phyloP scores from a whole-genome alignment of 768 basidiomycete species.

The Serpula lacrymans region DNA sequence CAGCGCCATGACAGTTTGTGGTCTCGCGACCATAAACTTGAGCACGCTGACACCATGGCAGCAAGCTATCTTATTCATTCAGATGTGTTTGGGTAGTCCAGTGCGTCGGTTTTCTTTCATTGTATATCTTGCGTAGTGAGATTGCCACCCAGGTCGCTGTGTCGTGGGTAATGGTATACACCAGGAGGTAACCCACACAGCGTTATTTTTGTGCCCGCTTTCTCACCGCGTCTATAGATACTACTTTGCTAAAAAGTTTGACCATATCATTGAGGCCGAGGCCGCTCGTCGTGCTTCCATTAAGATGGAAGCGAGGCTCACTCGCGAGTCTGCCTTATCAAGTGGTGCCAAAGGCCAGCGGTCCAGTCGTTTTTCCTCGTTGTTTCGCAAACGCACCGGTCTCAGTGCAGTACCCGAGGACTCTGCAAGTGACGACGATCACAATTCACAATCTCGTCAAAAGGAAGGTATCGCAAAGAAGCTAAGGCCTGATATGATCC shows the following conservation, averaged over 20 bases:
- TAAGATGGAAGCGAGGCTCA: slow-evolving; percentile 15
- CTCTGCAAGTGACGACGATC: slow-evolving; percentile 12
- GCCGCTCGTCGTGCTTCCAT: slow-evolving; percentile 26
- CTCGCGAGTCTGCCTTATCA: slow-evolving; percentile 13
- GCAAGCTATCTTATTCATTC: slow-evolving; percentile 65
- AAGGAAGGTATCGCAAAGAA: slow-evolving; percentile 23
- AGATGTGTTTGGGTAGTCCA: slow-evolving; percentile 75
- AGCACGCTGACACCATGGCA: slow-evolving; percentile 68
- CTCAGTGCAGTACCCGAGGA: slow-evolving; percentile 24
- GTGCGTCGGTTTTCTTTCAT: slow-evolving; percentile 40
- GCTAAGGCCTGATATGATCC: slow-evolving; percentile 73
- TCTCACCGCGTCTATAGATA: slow-evolving; percentile 37
- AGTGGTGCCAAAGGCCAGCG: slow-evolving; percentile 15
- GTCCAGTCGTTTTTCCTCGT: slow-evolving; percentile 26
- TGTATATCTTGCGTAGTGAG: neutral
- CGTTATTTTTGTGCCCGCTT: no score
- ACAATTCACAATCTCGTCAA: slow-evolving; percentile 8
- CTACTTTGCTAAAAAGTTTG: slow-evolving; percentile 70
- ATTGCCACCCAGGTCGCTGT: slow-evolving; percentile 52
- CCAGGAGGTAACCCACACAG: slow-evolving; percentile 50
- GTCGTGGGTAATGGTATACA: slow-evolving; percentile 81
- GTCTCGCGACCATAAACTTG: slow-evolving; percentile 67
- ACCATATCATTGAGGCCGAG: slow-evolving; percentile 49
- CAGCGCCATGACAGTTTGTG: slow-evolving; percentile 76
- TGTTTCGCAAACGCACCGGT: slow-evolving; percentile 29